These are phyloP conservation scores for Mycena leptocephala DNA, from an alignment of 768 basidiomycete genomes.

Conservation along the genomic window DNA sequence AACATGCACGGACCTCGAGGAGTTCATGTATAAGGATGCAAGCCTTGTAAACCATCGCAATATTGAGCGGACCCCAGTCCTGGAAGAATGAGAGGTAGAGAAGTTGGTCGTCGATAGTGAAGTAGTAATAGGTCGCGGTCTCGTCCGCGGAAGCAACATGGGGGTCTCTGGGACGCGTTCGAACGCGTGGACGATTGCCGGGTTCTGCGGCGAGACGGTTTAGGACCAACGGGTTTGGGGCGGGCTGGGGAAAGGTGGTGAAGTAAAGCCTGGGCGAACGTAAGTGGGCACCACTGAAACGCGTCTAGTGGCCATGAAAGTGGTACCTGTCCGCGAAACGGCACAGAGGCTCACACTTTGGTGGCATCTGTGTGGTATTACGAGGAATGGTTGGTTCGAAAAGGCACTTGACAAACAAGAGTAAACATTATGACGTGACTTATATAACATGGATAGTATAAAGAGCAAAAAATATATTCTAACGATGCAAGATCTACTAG, in stretches of 20 bases:
- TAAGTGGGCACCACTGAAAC: conserved; percentile 30
- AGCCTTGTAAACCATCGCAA: conserved; percentile 94
- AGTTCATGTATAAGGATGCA: conserved; percentile 94
- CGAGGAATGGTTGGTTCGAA: conserved; percentile 22
- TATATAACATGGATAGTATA: not conserved
- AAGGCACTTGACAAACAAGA: not conserved
- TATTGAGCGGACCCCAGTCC: conserved; percentile 94
- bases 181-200: conserved; percentile 72
- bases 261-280: conserved; percentile 80
- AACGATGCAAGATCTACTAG: too few relatives aligned
- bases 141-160: conserved; percentile 82
- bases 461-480: not conserved
- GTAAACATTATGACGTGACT: not conserved
- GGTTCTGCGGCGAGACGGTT: conserved; percentile 72
- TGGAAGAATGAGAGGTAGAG: conserved; percentile 95
- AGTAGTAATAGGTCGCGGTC: conserved; percentile 87
- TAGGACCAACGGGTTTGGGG: conserved; percentile 76
- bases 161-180: conserved; percentile 72
- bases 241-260: conserved; percentile 88
- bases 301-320: conserved; percentile 22
- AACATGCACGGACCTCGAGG: conserved; percentile 71
- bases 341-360: conserved; percentile 84
- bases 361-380: conserved; percentile 26
- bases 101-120: conserved; percentile 94
- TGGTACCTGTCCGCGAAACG: conserved; percentile 83